phyloP scores from a whole-genome alignment of 106 monocot species.

The Allium sativum region DNA sequence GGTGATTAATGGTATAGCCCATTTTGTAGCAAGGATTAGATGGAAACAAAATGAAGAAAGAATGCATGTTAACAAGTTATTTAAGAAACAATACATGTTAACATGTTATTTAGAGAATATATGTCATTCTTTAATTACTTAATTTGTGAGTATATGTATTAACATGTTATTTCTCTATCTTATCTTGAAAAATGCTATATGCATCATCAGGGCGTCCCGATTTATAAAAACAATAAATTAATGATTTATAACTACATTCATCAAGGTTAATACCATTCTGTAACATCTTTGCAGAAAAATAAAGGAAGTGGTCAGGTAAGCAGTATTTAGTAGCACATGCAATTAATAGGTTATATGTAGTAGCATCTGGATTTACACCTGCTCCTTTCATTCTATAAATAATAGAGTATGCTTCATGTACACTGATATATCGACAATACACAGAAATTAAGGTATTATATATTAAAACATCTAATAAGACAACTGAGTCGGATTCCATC shows the following conservation, averaged over 20 bases:
- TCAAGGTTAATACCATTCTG: slow-evolving; percentile 42
- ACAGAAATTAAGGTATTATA: slow-evolving; percentile 67
- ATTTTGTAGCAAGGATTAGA: too few relatives aligned
- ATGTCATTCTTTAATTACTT: too few relatives aligned
- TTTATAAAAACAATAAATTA: slow-evolving; percentile 73
- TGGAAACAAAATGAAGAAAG: too few relatives aligned
- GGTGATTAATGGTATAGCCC: too few relatives aligned
- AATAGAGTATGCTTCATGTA: slow-evolving; percentile 40
- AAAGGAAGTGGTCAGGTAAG: slow-evolving; percentile 21
- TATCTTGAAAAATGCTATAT: background rate
- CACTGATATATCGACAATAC: slow-evolving; percentile 35
- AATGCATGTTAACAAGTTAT: too few relatives aligned
- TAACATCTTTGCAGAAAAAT: slow-evolving; percentile 68
- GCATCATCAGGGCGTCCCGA: slow-evolving; percentile 33
- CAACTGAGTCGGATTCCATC: slow-evolving; percentile 67
- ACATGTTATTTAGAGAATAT: too few relatives aligned
- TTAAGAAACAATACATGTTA: too few relatives aligned
- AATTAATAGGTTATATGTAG: slow-evolving; percentile 76
- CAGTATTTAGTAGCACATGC: slow-evolving; percentile 28
- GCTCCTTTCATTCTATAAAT: slow-evolving; percentile 50
- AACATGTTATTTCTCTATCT: too few relatives aligned
- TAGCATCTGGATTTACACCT: slow-evolving; percentile 50
- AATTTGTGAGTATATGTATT: too few relatives aligned
- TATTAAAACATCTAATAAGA: slow-evolving; percentile 69
- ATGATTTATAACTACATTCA: slow-evolving; percentile 63